Evolutionary conservation across 192 early-diverging fungal species (phyloP).

Genomic region (Coemansia sp.): DNA sequence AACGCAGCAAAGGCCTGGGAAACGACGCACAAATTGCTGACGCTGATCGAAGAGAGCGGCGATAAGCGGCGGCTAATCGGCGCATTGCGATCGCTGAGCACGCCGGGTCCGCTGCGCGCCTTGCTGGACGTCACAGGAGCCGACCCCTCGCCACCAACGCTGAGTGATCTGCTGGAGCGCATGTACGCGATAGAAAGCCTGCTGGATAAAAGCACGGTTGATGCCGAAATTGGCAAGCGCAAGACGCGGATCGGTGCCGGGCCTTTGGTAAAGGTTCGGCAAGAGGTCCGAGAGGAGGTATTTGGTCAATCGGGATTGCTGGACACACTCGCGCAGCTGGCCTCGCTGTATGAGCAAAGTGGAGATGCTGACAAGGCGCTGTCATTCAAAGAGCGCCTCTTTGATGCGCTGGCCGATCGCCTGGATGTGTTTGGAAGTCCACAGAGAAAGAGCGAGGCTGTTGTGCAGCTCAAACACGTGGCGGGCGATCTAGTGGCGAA

Average conservation of each 20-base stretch:
- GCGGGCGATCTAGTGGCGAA: constrained; percentile 18
- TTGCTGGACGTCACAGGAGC: constrained; percentile 6
- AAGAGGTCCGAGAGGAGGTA: constrained; percentile 63
- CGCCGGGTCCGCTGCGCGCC: constrained; percentile 1
- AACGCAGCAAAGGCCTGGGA: constrained; percentile 36
- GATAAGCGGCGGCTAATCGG: constrained; percentile 34
- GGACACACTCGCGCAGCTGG: constrained; percentile 17
- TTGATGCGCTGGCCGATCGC: constrained; percentile 17
- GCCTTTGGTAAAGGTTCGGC: constrained; percentile 52
- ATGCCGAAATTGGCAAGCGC: constrained; percentile 58
- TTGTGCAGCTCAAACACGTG: constrained; percentile 13
- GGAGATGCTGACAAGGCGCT: neutral
- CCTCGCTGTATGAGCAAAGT: constrained; percentile 4
- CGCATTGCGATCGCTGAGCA: constrained; percentile 12
- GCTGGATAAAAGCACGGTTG: constrained; percentile 49
- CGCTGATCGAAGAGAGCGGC: constrained; percentile 44
- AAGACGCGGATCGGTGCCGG: constrained; percentile 64
- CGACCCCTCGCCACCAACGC: constrained; percentile 11
- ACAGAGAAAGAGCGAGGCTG: neutral
- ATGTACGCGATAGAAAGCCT: constrained; percentile 41
- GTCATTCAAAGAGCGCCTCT: constrained; percentile 17
- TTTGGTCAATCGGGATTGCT: constrained; percentile 53
- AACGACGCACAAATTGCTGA: constrained; percentile 51
- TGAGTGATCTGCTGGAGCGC: constrained; percentile 26
- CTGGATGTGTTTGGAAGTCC: constrained; percentile 1